These are phyloP conservation scores for Arthrinium puccinioides DNA, from an alignment of 2,329 filamentous ascomycete genomes.

Conservation along the genomic window DNA sequence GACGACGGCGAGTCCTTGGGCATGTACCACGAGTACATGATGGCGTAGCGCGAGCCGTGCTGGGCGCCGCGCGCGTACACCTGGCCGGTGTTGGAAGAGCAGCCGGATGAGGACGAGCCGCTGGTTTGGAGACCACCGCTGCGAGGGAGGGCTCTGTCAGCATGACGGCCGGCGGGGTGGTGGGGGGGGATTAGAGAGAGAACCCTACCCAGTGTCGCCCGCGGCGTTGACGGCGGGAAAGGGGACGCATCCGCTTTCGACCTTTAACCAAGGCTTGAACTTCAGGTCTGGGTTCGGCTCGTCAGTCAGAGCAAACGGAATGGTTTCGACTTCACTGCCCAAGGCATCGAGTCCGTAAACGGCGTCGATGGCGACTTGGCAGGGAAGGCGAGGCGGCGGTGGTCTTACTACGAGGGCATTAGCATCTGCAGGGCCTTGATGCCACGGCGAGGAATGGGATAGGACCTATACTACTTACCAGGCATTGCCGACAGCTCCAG, in stretches of 20 bases:
- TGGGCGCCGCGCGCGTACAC: slow-evolving; percentile 22
- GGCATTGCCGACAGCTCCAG: slow-evolving; percentile 32
- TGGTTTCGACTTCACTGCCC: too few species aligned
- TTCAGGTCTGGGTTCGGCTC: slow-evolving; percentile 30
- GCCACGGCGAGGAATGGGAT: neutral
- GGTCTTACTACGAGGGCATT: neutral
- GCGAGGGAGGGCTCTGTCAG: slow-evolving; percentile 3
- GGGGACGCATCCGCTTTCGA: slow-evolving; percentile 49
- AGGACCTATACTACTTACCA: slow-evolving; percentile 11
- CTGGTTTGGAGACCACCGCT: slow-evolving; percentile 21
- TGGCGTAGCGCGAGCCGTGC: slow-evolving; percentile 19
- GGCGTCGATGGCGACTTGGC: too few species aligned
- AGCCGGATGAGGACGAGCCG: slow-evolving; percentile 18
- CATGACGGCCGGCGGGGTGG: neutral
- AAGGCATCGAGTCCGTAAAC: too few species aligned
- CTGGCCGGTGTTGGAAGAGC: slow-evolving; percentile 22
- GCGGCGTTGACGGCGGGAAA: slow-evolving; percentile 48
- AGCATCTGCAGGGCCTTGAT: neutral
- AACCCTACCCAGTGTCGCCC: slow-evolving; percentile 26
- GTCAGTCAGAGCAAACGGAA: too few species aligned
- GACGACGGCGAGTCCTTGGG: slow-evolving; percentile 31
- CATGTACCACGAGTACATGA: slow-evolving; percentile 30
- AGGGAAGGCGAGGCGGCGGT: neutral
- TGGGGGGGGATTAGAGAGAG: slow-evolving; percentile 1
- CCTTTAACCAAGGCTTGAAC: slow-evolving; percentile 45